phyloP scores from a whole-genome alignment of 192 early-diverging fungal species.

The Allomyces macrogynus region DNA sequence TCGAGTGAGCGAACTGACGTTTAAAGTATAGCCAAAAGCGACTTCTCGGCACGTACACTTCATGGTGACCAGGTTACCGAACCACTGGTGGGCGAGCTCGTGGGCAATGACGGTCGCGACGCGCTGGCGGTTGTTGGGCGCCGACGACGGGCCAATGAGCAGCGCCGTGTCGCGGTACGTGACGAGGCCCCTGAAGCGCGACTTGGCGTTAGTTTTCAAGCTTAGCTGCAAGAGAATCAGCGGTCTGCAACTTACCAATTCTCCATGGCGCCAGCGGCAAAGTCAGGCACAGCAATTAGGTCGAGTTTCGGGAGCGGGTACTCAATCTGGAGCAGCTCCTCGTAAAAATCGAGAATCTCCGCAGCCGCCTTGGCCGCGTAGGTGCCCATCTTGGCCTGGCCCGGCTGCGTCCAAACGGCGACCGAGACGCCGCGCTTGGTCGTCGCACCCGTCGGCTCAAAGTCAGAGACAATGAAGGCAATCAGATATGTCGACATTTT shows the following conservation, averaged over 20 bases:
- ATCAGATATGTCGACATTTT: slow-evolving; percentile 9
- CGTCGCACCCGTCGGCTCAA: slow-evolving; percentile 19
- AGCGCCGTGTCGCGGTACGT: slow-evolving; percentile 16
- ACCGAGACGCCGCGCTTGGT: slow-evolving; percentile 13
- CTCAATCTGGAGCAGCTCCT: slow-evolving; percentile 15
- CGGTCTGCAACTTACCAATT: slow-evolving; percentile 19
- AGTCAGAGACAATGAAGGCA: slow-evolving; percentile 27
- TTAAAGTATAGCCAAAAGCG: no score
- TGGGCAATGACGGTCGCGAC: slow-evolving; percentile 18
- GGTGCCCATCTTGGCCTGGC: slow-evolving; percentile 13
- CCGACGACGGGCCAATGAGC: slow-evolving; percentile 13
- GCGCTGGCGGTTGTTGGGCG: slow-evolving; percentile 7
- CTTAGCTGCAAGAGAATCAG: not conserved
- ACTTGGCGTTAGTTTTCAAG: no score
- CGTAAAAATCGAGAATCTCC: slow-evolving; percentile 10
- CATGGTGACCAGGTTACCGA: no score
- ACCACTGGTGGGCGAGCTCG: slow-evolving; percentile 10
- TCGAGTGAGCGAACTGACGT: no score
- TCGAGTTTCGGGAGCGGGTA: slow-evolving; percentile 30
- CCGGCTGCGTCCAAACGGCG: slow-evolving; percentile 23
- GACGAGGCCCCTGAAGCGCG: slow-evolving; percentile 10
- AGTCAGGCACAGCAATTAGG: slow-evolving; percentile 40
- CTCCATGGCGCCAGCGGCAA: slow-evolving; percentile 39
- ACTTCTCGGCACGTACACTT: no score
- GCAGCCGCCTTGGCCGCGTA: slow-evolving; percentile 16